Evolutionary conservation across 768 basidiomycete genomes (phyloP), one percentile per base, ranked within the genome.

Genomic region (Trametes cubensis): DNA sequence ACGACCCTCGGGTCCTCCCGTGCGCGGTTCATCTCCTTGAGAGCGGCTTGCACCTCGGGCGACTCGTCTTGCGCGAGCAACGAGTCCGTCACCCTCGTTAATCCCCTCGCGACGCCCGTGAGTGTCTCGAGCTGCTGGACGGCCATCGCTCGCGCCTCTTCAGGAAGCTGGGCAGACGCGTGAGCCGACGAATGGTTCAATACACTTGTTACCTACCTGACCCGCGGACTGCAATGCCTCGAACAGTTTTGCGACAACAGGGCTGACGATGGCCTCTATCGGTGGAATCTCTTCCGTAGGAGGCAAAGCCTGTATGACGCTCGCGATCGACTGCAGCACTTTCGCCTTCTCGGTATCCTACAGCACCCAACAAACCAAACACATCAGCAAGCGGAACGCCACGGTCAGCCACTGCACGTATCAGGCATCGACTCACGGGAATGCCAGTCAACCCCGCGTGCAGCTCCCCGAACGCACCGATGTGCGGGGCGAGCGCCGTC

Each of bases 301-400:
- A 0, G 92, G 88, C 51, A 98, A 74, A 0, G 95, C 95, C 69
- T 97, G 92, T 34, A 97, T 90, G 3, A 98, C 93, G 64, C 94
- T 96, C 1, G 93, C 87, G 54, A 98, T 95, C 0, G 90, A 92
- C 71, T 97, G 91, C 47, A 97, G 77, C 0, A 97, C 92, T 74
- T 95, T 97, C 66, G 86, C 84, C 75, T 90, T 91, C 74, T 96
- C 94, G 21, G 87, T 85, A 67, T 92, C 90, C 88, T 91, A 66
- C 70, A 51, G 23, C 62, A 28, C 38, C 25, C 30, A 53, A 14
- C 11, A 4, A 8, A 38, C 11, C 13, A 39, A 42, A 28, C 11
- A 14, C 1, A 15, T 46, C 28, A 45, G 41, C 23, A 26, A 58
- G 39, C 10, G 25, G 21, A n/a, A 17, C 40, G 39, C 40, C 30